These are phyloP conservation scores for Rauvolfia tetraphylla DNA, from an alignment of 257 asterid genomes.

Conservation along the genomic window DNA sequence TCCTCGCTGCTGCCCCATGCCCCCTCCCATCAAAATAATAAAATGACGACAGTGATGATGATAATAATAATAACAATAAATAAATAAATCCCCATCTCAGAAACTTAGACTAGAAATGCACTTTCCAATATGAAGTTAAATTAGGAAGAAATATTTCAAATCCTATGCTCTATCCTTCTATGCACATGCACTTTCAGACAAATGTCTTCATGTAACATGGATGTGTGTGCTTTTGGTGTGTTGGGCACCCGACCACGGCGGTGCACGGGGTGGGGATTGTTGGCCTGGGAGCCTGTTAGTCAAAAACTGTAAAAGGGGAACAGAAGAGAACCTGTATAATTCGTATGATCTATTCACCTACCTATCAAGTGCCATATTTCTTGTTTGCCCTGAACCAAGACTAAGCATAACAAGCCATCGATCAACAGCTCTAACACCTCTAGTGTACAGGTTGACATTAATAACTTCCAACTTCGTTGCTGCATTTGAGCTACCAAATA, in stretches of 20 bases:
- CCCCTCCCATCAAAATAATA: no score
- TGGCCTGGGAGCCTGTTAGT: background rate
- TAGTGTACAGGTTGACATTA: conserved; percentile 56
- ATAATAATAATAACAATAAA: no score
- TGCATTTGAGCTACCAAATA: conserved; percentile 74
- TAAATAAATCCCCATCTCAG: no score
- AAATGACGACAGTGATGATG: no score
- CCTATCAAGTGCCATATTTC: conserved; percentile 99
- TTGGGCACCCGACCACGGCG: no score
- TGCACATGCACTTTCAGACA: background rate
- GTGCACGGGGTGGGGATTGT: no score
- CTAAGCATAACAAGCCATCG: conserved; percentile 88
- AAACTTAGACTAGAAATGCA: no score
- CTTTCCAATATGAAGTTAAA: no score
- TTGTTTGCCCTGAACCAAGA: conserved; percentile 96
- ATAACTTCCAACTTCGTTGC: conserved; percentile 78
- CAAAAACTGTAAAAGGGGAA: background rate
- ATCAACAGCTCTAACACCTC: conserved; percentile 56
- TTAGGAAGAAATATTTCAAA: no score
- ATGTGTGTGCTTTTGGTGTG: background rate
- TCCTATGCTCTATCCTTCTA: no score
- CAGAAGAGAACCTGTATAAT: background rate
- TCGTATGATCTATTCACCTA: conserved; percentile 25
- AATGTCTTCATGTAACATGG: background rate
- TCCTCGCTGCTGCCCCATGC: no score